These are phyloP conservation scores for Iberis pinnata DNA, from an alignment of 345 rosid species.

Conservation along the genomic window DNA sequence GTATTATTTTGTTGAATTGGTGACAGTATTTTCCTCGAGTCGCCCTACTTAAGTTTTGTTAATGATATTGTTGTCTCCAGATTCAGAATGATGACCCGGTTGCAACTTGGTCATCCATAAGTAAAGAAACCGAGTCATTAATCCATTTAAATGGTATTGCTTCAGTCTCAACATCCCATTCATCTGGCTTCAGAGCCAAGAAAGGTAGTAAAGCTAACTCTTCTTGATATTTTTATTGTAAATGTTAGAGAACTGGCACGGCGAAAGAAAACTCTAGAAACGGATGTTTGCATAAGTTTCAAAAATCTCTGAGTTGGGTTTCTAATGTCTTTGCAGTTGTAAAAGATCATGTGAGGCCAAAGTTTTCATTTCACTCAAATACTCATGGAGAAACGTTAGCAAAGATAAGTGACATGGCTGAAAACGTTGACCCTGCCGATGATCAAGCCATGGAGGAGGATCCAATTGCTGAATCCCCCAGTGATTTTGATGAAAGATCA, in stretches of 20 bases:
- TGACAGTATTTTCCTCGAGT: constrained; percentile 1
- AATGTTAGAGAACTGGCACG: too few species aligned
- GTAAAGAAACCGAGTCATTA: constrained; percentile 36
- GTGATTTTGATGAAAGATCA: constrained; percentile 27
- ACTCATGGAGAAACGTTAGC: constrained; percentile 28
- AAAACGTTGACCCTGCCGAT: constrained; percentile 25
- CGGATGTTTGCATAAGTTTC: background rate
- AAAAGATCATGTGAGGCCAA: constrained; percentile 44
- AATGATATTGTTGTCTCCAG: constrained; percentile 22
- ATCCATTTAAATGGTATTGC: constrained; percentile 33
- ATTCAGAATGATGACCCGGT: constrained; percentile 27
- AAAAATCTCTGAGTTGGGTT: background rate
- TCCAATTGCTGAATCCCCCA: constrained; percentile 28
- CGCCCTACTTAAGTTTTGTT: background rate
- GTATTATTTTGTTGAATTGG: constrained; percentile 16
- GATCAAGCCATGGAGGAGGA: constrained; percentile 23
- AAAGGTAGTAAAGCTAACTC: constrained; percentile 44
- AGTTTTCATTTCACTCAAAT: constrained; percentile 45
- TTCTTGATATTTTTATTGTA: too few species aligned
- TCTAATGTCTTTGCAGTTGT: constrained; percentile 18
- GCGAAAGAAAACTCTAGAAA: constrained; percentile 9
- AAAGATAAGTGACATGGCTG: constrained; percentile 33
- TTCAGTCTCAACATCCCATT: constrained; percentile 30
- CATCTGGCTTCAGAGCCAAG: constrained; percentile 31
- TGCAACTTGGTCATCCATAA: constrained; percentile 28